Base-by-base conservation (phyloP, 169 alveolate species). In the Perkinsus olseni region DNA sequence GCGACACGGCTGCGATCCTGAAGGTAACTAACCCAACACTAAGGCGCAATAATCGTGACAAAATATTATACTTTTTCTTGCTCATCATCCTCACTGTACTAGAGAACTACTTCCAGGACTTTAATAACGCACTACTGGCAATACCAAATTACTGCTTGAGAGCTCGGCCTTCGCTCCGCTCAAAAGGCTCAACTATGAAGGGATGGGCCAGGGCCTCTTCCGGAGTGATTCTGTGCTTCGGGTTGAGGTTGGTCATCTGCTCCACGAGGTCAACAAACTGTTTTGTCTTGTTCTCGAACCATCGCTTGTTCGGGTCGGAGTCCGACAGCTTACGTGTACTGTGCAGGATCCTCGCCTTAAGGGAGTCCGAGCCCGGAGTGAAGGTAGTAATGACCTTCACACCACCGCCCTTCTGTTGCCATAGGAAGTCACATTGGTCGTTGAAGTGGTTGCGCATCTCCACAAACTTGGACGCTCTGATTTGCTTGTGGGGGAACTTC, bases 141-240 rank as follows among this genome's bases (percentile, higher is more conserved):
- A 40, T 40, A 40, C 50, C 50, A 40, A 40, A 62, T 62, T 62
- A 62, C 82, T 62, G 82, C 34, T 62, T 62, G 31, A 62, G 31
- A 62, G 82, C 82, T 28, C 82, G 93, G 6, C 62, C 51, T 51
- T 74, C 94, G 51, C 50, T 62, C 39, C 91, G 92, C 91, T 93
- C 96, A 74, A 94, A 91, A 38, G 96, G 95, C 90, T 95, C 98
- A 92, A 96, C 95, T 39, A 96, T 93, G 93, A 98, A 99, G 20
- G 99, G 99, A 94, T 99, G 99, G 92, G 96, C 96, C 74, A 99
- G 96, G 28, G 99, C 99, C 93, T 98, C 98, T 91, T 98, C 99
- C 20, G 99, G 99, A 1, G 98, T 97, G 40, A 98, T 95, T 94
- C 99, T 96, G 92, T 98, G 98, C 91, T 96, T 96, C 17, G 99